Percentiles rank a stretch among this genome's conserved stretches.
These are phyloP conservation scores for Flaveria bidentis DNA, from an alignment of 129 eudicot species.

Conservation along the genomic window DNA sequence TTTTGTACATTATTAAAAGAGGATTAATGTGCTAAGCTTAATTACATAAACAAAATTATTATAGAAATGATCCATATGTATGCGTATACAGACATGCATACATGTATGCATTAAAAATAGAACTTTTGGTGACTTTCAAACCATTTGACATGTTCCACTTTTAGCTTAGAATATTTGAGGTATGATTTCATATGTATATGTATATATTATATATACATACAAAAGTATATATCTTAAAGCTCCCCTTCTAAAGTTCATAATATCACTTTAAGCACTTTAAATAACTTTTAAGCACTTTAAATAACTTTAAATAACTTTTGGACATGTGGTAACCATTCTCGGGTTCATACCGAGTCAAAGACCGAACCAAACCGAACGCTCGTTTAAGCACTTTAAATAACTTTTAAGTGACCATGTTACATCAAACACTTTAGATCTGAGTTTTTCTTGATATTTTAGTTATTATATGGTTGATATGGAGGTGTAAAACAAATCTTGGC, in stretches of 20 bases:
- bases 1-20: background rate
- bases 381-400: no score
- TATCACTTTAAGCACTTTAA: no score
- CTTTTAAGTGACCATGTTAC: no score
- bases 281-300: no score
- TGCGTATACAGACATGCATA: background rate
- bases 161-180: background rate
- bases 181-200: background rate
- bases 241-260: background rate
- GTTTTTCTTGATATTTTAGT: no score
- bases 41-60: background rate
- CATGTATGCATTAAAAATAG: conserved; percentile 4
- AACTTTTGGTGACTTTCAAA: background rate
- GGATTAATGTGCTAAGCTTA: background rate
- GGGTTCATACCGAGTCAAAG: no score
- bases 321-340: no score
- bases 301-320: no score
- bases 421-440: no score
- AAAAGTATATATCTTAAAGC: background rate
- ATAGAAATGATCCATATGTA: background rate
- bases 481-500: no score
- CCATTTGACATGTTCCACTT: background rate
- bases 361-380: no score
- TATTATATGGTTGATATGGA: no score
- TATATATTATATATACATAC: background rate